Evolutionary conservation across 441 rosid species (phyloP).

Genomic region (Adansonia gregorii): DNA sequence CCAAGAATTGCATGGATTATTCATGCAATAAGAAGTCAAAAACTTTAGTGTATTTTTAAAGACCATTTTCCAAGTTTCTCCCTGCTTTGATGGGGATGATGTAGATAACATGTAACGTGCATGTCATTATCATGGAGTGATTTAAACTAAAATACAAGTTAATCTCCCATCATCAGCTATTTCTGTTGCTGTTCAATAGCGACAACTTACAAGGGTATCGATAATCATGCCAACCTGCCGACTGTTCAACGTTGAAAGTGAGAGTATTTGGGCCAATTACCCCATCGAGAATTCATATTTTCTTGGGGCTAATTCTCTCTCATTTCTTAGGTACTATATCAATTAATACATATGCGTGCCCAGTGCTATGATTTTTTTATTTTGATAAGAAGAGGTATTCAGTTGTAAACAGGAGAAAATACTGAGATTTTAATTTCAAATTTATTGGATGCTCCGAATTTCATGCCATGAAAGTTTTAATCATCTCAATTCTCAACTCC

Average conservation of each 20-base stretch:
- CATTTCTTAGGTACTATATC: neutral
- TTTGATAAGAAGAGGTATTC: no score
- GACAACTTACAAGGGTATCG: neutral
- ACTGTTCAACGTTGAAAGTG: constrained; percentile 30
- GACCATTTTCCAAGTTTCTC: neutral
- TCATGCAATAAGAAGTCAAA: constrained; percentile 21
- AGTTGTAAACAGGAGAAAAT: no score
- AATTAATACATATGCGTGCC: neutral
- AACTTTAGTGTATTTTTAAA: neutral
- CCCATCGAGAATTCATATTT: neutral
- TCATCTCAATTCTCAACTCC: neutral
- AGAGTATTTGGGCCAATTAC: constrained; percentile 27
- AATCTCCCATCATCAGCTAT: neutral
- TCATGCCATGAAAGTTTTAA: neutral
- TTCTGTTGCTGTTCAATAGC: constrained; percentile 13
- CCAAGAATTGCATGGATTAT: constrained; percentile 22
- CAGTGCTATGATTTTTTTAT: neutral
- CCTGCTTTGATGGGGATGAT: neutral
- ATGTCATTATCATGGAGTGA: constrained; percentile 14
- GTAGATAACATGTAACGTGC: neutral
- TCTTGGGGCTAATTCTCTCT: neutral
- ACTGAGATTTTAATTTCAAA: no score
- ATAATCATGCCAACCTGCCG: constrained; percentile 34
- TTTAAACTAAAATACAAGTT: constrained; percentile 5
- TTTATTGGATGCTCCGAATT: no score